Evolutionary conservation across 805 yeast genomes (phyloP).

Genomic region (Wickerhamomyces tratensis): DNA sequence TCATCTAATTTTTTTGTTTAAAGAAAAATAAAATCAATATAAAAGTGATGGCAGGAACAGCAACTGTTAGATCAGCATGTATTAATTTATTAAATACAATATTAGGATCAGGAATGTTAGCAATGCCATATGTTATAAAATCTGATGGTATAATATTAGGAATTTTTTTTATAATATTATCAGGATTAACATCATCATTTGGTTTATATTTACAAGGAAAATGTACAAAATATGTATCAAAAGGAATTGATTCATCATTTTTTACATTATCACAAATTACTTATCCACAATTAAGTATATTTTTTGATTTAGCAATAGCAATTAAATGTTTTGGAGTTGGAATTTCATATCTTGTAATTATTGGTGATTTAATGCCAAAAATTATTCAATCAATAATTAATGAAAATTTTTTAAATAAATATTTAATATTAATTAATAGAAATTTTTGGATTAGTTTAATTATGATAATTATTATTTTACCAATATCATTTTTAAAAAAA

Average conservation of each 20-base stretch:
- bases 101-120: conserved; percentile 56
- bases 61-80: conserved; percentile 37
- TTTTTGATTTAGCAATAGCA: conserved; percentile 62
- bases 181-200: conserved; percentile 59
- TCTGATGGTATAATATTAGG: conserved; percentile 63
- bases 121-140: conserved; percentile 61
- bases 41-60: conserved; percentile 12
- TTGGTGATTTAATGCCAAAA: conserved; percentile 63
- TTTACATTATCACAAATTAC: conserved; percentile 53
- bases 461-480: conserved; percentile 33
- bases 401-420: conserved; percentile 6
- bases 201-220: conserved; percentile 58
- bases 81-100: conserved; percentile 48
- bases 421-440: conserved; percentile 26
- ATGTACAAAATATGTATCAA: conserved; percentile 42
- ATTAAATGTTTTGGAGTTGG: conserved; percentile 68
- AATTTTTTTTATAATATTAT: conserved; percentile 41
- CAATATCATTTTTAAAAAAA: conserved; percentile 61
- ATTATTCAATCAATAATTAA: conserved; percentile 27
- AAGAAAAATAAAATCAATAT: background rate
- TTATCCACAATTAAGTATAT: conserved; percentile 48
- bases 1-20: too few relatives aligned
- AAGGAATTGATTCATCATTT: conserved; percentile 51
- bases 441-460: conserved; percentile 54
- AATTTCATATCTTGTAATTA: conserved; percentile 55